A percentile compares a stretch with the other conserved stretches of the same genome.
These are phyloP conservation scores for Usnea hakonensis DNA, from an alignment of 495 filamentous ascomycete genomes.

Conservation along the genomic window DNA sequence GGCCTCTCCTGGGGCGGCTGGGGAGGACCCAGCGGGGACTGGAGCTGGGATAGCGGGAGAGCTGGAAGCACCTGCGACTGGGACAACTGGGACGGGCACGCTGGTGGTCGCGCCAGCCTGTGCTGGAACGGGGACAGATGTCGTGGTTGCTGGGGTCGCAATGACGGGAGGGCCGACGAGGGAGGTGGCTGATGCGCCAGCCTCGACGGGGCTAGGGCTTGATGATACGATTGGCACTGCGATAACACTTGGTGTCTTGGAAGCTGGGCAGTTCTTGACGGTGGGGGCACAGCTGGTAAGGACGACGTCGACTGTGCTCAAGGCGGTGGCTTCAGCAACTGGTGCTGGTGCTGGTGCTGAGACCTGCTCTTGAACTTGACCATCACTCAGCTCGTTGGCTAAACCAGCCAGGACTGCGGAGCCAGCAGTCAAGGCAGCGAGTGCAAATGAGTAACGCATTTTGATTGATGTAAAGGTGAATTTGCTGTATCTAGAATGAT, in stretches of 20 bases:
- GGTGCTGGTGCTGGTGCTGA: background rate
- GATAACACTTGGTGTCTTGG: conserved; percentile 14
- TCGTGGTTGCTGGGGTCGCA: conserved; percentile 1
- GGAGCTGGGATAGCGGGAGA: conserved; percentile 1
- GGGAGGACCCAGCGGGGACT: background rate
- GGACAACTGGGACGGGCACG: conserved; percentile 10
- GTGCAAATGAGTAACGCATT: conserved; percentile 48
- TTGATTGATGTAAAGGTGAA: conserved; percentile 36
- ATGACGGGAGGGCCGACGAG: conserved; percentile 20
- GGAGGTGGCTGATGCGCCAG: conserved; percentile 1
- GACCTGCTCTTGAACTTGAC: conserved; percentile 22
- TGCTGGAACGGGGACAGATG: conserved; percentile 19
- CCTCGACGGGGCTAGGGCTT: background rate
- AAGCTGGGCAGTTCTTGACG: conserved; percentile 34
- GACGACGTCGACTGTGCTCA: conserved; percentile 47
- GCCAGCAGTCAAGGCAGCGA: conserved; percentile 44
- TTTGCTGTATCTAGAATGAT: conserved; percentile 17
- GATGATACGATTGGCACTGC: conserved; percentile 1
- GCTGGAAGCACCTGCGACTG: conserved; percentile 14
- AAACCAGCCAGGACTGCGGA: conserved; percentile 17
- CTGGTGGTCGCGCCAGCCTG: conserved; percentile 18
- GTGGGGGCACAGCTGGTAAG: conserved; percentile 53
- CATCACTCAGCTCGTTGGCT: conserved; percentile 21
- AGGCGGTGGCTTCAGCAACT: conserved; percentile 38
- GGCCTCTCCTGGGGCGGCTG: conserved; percentile 16